phyloP scores from a whole-genome alignment of 768 basidiomycete species.

The Tulasnella sp. region DNA sequence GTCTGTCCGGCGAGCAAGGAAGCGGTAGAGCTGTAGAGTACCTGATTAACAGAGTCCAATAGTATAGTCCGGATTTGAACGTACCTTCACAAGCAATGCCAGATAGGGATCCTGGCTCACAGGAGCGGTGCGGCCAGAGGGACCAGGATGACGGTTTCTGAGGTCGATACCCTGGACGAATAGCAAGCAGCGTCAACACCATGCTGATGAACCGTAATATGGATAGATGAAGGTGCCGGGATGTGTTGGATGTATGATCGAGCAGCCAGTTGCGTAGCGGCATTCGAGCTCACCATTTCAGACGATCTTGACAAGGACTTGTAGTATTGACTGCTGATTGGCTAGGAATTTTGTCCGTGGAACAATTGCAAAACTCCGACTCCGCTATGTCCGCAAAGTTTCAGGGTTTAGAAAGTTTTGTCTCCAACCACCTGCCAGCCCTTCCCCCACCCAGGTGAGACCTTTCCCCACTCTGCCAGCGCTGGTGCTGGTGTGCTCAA shows the following conservation, averaged over 20 bases:
- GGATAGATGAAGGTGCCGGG: no score
- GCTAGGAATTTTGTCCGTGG: constrained; percentile 12
- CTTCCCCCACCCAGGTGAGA: not conserved
- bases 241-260: not conserved
- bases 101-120: constrained; percentile 99
- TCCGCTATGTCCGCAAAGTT: not conserved
- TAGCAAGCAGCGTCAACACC: not conserved
- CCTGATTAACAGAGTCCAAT: not conserved
- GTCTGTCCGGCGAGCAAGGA: constrained; percentile 94
- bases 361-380: not conserved
- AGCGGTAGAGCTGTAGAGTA: constrained; percentile 76
- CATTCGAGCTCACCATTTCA: constrained; percentile 16
- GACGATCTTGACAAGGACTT: not conserved
- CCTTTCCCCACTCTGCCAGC: not conserved
- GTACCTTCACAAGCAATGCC: constrained; percentile 92
- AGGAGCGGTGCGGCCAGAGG: constrained; percentile 85
- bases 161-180: constrained; percentile 84
- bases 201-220: no score
- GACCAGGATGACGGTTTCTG: constrained; percentile 96
- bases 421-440: constrained; percentile 1
- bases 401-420: constrained; percentile 10
- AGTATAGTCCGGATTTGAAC: constrained; percentile 15
- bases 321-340: constrained; percentile 6
- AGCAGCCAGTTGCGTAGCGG: not conserved
- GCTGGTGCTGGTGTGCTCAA: no score